Conservation (phyloP, 768 basidiomycete genomes). For the Boletellus ananiceps region DNA sequence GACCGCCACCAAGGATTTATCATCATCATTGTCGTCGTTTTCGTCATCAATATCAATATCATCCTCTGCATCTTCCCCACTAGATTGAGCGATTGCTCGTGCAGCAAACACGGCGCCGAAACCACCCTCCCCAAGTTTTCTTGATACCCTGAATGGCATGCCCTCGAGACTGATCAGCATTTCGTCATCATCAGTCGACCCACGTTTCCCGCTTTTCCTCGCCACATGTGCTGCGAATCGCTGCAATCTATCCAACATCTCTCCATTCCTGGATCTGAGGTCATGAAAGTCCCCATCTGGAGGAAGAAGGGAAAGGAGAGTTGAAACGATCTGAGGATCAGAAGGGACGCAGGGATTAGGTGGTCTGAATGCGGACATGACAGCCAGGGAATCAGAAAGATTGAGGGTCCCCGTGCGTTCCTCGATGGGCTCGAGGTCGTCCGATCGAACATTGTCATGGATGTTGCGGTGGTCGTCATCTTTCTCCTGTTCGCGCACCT, state of each 20-base stretch:
- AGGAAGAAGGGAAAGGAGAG: conserved; percentile 60
- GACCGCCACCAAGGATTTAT: conserved; percentile 64
- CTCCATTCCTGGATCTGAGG: conserved; percentile 47
- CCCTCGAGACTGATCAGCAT: conserved; percentile 61
- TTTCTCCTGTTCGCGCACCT: conserved; percentile 27
- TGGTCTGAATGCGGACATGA: conserved; percentile 62
- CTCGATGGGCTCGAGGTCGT: conserved; percentile 37
- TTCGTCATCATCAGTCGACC: conserved; percentile 33
- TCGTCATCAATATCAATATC: conserved; percentile 44
- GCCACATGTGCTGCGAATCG: conserved; percentile 54
- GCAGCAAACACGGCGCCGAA: conserved; percentile 96
- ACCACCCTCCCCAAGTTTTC: conserved; percentile 95
- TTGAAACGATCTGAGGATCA: conserved; percentile 57
- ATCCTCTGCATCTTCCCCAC: conserved; percentile 39
- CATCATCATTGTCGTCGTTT: conserved; percentile 49
- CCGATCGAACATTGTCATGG: conserved; percentile 4
- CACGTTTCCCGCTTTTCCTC: conserved; percentile 30
- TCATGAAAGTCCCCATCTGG: conserved; percentile 61
- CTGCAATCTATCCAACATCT: conserved; percentile 65
- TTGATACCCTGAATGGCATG: conserved; percentile 62
- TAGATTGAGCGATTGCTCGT: conserved; percentile 45
- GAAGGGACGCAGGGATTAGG: conserved; percentile 89
- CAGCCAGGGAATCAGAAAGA: conserved; percentile 57
- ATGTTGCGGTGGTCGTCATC: conserved; percentile 11
- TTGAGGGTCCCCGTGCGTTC: conserved; percentile 63